These are phyloP conservation scores for Hericium rajendrae DNA, from an alignment of 768 basidiomycete species.

Conservation along the genomic window DNA sequence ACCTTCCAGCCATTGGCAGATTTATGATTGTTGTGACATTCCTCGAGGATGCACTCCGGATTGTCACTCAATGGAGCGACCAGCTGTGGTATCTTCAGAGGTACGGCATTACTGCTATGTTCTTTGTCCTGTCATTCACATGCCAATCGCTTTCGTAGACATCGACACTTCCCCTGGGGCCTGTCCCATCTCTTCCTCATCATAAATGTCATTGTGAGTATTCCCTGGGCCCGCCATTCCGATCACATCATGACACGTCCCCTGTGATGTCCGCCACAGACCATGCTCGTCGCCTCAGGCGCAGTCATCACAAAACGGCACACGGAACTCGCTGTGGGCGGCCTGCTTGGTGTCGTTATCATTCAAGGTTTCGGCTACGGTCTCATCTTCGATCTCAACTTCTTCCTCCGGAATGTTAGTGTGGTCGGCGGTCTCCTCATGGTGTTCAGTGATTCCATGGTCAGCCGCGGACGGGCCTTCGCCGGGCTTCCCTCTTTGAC, in stretches of 20 bases:
- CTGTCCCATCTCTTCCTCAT: constrained; percentile 89
- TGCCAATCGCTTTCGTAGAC: constrained; percentile 37
- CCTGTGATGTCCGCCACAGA: constrained; percentile 32
- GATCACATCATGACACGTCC: not conserved
- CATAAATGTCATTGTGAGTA: constrained; percentile 81
- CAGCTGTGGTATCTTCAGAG: constrained; percentile 97
- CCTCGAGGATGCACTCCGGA: constrained; percentile 91
- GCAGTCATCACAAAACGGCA: constrained; percentile 81
- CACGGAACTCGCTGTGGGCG: constrained; percentile 84
- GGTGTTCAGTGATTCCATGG: constrained; percentile 96
- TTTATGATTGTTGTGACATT: constrained; percentile 98
- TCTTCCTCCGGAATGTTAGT: constrained; percentile 98
- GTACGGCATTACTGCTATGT: constrained; percentile 37
- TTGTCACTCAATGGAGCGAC: constrained; percentile 90
- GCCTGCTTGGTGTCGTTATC: constrained; percentile 84
- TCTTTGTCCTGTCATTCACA: constrained; percentile 7
- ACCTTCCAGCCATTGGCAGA: constrained; percentile 89
- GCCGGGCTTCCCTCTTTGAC: constrained; percentile 84
- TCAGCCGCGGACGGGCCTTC: constrained; percentile 77
- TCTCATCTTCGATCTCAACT: constrained; percentile 98
- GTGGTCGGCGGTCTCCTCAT: constrained; percentile 98
- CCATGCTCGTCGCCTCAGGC: constrained; percentile 79
- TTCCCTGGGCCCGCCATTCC: not conserved
- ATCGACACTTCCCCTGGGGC: constrained; percentile 93
- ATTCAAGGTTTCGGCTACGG: constrained; percentile 98